Base-by-base conservation (phyloP, 768 basidiomycete genomes). In the Macrocybe gigantea region DNA sequence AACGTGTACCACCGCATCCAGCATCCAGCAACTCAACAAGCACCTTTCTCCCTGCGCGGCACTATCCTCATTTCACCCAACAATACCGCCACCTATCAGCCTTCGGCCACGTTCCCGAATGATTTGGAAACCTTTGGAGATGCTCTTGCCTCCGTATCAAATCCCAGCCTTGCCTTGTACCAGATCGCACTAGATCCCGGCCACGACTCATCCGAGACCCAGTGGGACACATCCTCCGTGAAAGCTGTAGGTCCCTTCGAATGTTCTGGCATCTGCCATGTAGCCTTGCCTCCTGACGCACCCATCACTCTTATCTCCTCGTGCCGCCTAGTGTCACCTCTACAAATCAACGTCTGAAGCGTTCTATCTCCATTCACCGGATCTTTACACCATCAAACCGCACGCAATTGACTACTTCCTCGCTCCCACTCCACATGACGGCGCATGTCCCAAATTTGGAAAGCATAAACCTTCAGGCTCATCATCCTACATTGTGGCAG, bases 321-420 rank as follows among this genome's bases (percentile, higher is more conserved):
- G 22, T 22, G 22, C 22, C 22, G 22, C 4, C 22, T 49, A 92
- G 89, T 92, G 89, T 62, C 80, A 88, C 62, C 69, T 91, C 10
- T 59, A 67, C n/a, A 60, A 64, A 49, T 65, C 71, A 42, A 72
- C 75, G 12, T 66, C 77, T 34, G 84, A 88, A 44, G 67, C 72
- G 29, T 60, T 91, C 50, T 60, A 75, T 39, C 60, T 91, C 12
- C 84, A 87, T 60, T 53, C 78, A 46, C 62, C 70, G 9, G 60
- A 66, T 49, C 53, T 57, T 15, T 58, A 67, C 11, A 69, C 64
- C 22, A 65, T 69, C 39, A 61, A 62, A 46, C 82, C 84, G n/a
- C 80, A 78, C 60, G 77, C 82, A 39, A 57, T 90, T 45, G 83
- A 88, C 59, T 85, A 89, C 60, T 87, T 85, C 55, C 69, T 89